phyloP scores from a whole-genome alignment of 768 basidiomycete species.

The Rhizopogon sp. region DNA sequence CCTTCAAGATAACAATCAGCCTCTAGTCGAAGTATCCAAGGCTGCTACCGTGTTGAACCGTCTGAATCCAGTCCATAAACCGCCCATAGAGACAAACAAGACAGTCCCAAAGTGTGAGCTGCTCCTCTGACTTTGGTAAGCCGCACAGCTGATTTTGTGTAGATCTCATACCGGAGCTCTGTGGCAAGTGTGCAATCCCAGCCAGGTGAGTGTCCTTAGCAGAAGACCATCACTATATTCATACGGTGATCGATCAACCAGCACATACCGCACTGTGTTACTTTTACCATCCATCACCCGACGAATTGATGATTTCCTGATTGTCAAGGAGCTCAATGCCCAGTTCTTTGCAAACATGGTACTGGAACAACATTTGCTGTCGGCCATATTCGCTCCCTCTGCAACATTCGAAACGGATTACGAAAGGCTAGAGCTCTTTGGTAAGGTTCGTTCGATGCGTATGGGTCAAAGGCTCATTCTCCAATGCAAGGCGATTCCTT shows the following conservation, averaged over 20 bases:
- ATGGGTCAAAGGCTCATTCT: background rate
- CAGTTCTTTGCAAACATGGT: conserved; percentile 61
- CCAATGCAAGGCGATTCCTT: conserved; percentile 65
- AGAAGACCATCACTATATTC: background rate
- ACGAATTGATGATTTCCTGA: conserved; percentile 67
- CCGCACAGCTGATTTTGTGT: conserved; percentile 18
- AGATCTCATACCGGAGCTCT: conserved; percentile 87
- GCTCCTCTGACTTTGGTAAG: conserved; percentile 10
- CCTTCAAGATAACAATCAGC: conserved; percentile 58
- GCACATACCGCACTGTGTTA: conserved; percentile 62
- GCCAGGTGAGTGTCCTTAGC: conserved; percentile 47
- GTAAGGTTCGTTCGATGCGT: conserved; percentile 33
- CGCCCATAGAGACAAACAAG: conserved; percentile 32
- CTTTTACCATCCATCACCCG: conserved; percentile 71
- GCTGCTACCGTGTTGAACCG: conserved; percentile 49
- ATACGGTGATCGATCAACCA: conserved; percentile 23
- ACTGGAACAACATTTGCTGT: conserved; percentile 52
- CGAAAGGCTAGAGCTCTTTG: conserved; percentile 80
- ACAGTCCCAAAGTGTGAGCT: conserved; percentile 56
- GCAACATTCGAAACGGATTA: conserved; percentile 71
- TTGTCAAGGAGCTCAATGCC: conserved; percentile 76
- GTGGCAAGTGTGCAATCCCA: conserved; percentile 64
- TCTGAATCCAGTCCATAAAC: conserved; percentile 50
- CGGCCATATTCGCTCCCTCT: conserved; percentile 68
- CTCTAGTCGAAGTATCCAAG: conserved; percentile 63